A percentile compares a stretch with the other conserved stretches of the same genome.
phyloP scores from a whole-genome alignment of 1,284 basidiomycete species.

The Porodaedalea pini region DNA sequence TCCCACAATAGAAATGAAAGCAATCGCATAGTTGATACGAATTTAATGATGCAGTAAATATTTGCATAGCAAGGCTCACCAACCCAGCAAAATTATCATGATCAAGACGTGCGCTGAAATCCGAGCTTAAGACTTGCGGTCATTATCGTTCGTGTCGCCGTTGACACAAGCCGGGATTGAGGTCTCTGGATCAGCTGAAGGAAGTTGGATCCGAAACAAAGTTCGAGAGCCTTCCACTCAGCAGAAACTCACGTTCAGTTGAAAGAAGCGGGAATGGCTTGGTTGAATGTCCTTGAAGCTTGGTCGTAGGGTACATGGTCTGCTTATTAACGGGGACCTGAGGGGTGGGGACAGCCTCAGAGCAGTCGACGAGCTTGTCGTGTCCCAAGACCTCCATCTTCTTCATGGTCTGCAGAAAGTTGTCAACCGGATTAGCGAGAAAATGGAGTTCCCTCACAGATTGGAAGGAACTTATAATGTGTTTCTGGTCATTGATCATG shows the following conservation, averaged over 20 bases:
- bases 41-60: too few species aligned
- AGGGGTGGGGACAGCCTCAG: conserved; percentile 20
- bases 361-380: conserved; percentile 25
- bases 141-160: conserved; percentile 16
- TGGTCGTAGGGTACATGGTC: conserved; percentile 15
- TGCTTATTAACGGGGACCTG: conserved; percentile 18
- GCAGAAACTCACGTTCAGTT: conserved; percentile 17
- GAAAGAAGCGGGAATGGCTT: conserved; percentile 17
- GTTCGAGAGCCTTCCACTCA: not conserved
- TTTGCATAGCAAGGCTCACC: too few species aligned
- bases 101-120: too few species aligned
- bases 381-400: conserved; percentile 35
- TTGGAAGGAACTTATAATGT: conserved; percentile 27
- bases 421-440: not conserved
- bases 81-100: too few species aligned
- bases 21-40: too few species aligned
- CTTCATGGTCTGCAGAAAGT: conserved; percentile 24
- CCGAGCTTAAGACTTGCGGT: conserved; percentile 16
- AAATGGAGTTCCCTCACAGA: not conserved
- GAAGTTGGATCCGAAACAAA: not conserved
- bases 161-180: conserved; percentile 16
- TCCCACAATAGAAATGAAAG: too few species aligned
- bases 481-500: conserved; percentile 22
- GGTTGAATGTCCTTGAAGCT: conserved; percentile 17
- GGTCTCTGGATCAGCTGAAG: conserved; percentile 16